A percentile compares a stretch with the other conserved stretches of the same genome.
Conservation (phyloP, 2,329 filamentous ascomycete species). For the Nothopassalora personata region DNA sequence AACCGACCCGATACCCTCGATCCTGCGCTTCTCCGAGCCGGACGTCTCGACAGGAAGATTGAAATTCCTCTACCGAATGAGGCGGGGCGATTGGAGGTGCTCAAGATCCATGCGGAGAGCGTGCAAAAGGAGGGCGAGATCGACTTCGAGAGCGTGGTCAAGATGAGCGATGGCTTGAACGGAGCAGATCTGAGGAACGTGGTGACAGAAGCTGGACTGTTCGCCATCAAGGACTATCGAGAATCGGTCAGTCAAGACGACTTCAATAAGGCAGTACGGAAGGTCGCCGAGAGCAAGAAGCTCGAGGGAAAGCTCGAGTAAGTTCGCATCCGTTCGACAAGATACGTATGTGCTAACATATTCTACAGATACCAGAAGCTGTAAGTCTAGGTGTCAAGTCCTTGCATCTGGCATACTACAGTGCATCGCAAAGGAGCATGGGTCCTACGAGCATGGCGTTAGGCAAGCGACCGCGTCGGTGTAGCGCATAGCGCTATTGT, state of each 20-base stretch:
- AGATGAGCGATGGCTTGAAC: conserved; percentile 99
- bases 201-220: conserved; percentile 93
- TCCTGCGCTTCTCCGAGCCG: conserved; percentile 83
- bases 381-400: conserved; percentile 1
- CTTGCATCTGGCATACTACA: background rate
- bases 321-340: background rate
- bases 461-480: background rate
- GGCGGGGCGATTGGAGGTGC: conserved; percentile 88
- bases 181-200: conserved; percentile 96
- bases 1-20: conserved; percentile 96
- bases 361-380: conserved; percentile 16
- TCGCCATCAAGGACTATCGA: conserved; percentile 96
- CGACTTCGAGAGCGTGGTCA: conserved; percentile 97
- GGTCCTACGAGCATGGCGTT: background rate
- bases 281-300: conserved; percentile 97
- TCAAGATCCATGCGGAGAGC: conserved; percentile 90
- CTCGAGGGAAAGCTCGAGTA: conserved; percentile 97
- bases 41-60: conserved; percentile 92
- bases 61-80: conserved; percentile 97
- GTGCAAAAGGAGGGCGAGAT: conserved; percentile 91
- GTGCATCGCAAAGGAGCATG: background rate
- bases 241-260: conserved; percentile 97
- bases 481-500: background rate
- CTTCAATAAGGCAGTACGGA: conserved; percentile 98
- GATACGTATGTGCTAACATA: conserved; percentile 1